Base-by-base conservation (phyloP, 2,329 filamentous ascomycete species). In the Nakataea oryzae region DNA sequence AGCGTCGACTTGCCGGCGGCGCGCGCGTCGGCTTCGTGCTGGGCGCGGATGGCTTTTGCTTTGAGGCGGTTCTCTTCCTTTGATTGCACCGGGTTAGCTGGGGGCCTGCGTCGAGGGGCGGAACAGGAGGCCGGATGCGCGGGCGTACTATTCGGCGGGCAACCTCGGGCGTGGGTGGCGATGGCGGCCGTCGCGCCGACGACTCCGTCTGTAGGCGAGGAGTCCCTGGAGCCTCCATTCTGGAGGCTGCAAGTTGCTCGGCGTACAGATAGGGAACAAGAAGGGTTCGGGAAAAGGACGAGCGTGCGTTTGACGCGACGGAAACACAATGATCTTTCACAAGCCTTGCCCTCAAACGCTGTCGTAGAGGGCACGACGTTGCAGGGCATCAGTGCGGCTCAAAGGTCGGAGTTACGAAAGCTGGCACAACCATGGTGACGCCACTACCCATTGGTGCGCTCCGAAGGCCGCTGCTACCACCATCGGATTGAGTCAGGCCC, bases 61-160 rank as follows among this genome's bases (percentile, higher is more conserved):
- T 87, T 90, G 32, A 97, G 83, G 26, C 93, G 86, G 68, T 87
- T 93, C 73, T 93, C 86, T 84, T 97, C 93, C 90, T 95, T 63
- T 47, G 14, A 3, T 29, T 2, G 26, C 28, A 3, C 24, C 13
- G 1, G 59, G 64, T 69, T 57, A 70, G 68, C 34, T 21, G 61
- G 32, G 56, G 17, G 41, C 5, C n/a, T 12, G 17, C 41, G 41
- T 2, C 21, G 7, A 7, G 41, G 21, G 21, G 21, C 21, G 7
- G 21, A 1, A 50, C n/a, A 21, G 41, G 3, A n/a, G 2, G 11
- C n/a, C 41, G 41, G 21, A n/a, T 2, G 50, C 24, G 27, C 21
- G 59, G 13, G 6, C 81, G 69, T 70, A 85, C 83, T 63, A 85
- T 84, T 67, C 81, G 78, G 64, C 80, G 76, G 24, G 78, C 81